Percentiles rank a stretch among this genome's conserved stretches.
Conservation (phyloP, 495 filamentous ascomycete genomes). For the Talaromyces ruber region DNA sequence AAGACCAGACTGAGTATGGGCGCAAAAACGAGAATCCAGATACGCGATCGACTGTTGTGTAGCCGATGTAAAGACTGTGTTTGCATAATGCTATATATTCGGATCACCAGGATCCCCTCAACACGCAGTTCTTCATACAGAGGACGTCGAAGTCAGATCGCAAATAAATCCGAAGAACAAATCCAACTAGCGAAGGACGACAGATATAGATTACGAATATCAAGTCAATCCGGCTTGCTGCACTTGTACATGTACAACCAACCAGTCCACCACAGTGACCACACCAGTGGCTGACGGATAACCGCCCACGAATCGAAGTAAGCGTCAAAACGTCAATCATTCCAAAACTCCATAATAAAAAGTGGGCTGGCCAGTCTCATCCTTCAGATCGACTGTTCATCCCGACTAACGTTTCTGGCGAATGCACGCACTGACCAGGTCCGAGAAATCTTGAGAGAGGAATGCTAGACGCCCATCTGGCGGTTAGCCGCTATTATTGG, state of each 20-base stretch:
- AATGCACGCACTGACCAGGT: neutral
- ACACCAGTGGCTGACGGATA: neutral
- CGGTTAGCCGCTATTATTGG: neutral
- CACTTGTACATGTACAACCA: too few relatives aligned
- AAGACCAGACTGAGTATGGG: neutral
- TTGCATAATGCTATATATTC: neutral
- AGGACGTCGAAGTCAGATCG: neutral
- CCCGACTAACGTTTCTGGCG: neutral
- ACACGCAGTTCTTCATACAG: neutral
- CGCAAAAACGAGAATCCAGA: constrained; percentile 1
- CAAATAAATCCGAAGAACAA: neutral
- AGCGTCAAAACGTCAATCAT: neutral
- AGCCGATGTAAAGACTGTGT: neutral
- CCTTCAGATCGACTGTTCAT: neutral
- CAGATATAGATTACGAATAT: neutral
- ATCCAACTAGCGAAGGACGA: neutral
- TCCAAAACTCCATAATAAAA: neutral
- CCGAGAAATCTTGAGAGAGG: neutral
- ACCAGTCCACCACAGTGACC: neutral
- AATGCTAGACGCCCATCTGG: neutral
- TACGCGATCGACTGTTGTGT: neutral
- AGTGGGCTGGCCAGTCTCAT: neutral
- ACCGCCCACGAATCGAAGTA: neutral
- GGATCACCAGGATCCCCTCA: neutral
- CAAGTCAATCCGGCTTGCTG: neutral